These are phyloP conservation scores for Lecanicillium sp. DNA, from an alignment of 2,329 filamentous ascomycete genomes.

Conservation along the genomic window DNA sequence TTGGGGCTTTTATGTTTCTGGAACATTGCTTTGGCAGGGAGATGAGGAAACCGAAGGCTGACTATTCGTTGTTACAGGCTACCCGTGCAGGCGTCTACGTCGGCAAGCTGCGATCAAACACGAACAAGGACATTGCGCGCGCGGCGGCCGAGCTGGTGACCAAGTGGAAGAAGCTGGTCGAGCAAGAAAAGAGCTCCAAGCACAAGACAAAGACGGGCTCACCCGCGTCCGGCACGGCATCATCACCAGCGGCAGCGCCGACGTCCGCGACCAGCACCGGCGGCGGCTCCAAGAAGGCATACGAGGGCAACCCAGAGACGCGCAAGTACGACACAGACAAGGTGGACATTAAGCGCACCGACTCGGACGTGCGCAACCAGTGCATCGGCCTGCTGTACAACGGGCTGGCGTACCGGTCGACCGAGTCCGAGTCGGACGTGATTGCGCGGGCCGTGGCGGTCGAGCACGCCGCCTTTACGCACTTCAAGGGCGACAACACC, in stretches of 20 bases:
- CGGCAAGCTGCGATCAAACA: conserved; percentile 69
- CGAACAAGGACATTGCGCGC: conserved; percentile 72
- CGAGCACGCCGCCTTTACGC: conserved; percentile 67
- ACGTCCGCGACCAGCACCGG: conserved; percentile 7
- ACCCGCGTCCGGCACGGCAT: conserved; percentile 37
- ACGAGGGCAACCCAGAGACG: conserved; percentile 64
- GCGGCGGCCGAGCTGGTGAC: conserved; percentile 75
- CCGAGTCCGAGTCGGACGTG: conserved; percentile 63
- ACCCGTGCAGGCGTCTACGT: conserved; percentile 90
- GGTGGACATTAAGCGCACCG: conserved; percentile 69
- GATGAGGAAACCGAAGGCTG: too few relatives aligned
- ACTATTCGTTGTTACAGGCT: conserved; percentile 45
- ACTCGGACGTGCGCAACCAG: conserved; percentile 66
- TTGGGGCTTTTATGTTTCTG: not conserved
- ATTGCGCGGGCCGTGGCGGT: conserved; percentile 73
- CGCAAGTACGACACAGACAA: conserved; percentile 76
- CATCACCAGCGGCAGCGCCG: conserved; percentile 41
- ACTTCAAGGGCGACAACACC: conserved; percentile 61
- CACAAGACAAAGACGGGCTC: conserved; percentile 34
- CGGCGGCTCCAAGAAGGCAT: conserved; percentile 37
- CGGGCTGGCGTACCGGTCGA: conserved; percentile 65
- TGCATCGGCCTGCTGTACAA: conserved; percentile 93
- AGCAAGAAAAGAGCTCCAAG: conserved; percentile 49
- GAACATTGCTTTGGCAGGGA: too few relatives aligned
- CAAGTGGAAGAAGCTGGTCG: conserved; percentile 79